A percentile compares a stretch with the other conserved stretches of the same genome.
Conservation (phyloP, 176 grass and related monocot genomes). For the Musa beccarii region DNA sequence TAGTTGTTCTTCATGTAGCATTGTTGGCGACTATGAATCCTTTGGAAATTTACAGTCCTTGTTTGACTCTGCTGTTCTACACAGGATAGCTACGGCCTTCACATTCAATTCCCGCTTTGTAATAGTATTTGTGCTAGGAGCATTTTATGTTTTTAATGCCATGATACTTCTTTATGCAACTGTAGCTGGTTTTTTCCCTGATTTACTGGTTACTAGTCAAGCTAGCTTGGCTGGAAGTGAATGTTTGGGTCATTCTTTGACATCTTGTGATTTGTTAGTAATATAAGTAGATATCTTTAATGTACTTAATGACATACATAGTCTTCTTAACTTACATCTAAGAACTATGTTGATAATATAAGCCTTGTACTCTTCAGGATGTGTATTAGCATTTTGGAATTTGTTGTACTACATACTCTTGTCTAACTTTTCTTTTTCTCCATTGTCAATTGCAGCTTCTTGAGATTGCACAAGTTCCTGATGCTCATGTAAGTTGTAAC, state of each 20-base stretch:
- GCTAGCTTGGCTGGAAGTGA: neutral
- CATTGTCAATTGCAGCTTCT: constrained; percentile 52
- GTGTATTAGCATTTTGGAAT: neutral
- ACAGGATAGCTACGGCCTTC: neutral
- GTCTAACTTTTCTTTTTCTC: neutral
- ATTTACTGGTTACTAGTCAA: neutral
- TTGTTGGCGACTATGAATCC: neutral
- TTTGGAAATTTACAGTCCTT: too few relatives aligned
- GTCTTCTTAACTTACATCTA: too few relatives aligned
- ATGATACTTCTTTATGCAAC: neutral
- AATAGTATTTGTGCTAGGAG: neutral
- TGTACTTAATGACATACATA: neutral
- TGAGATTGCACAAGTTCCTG: constrained; percentile 99
- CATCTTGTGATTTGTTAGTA: neutral
- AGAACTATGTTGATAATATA: constrained; percentile 44
- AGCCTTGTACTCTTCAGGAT: constrained; percentile 2
- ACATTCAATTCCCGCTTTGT: neutral
- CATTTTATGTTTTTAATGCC: neutral
- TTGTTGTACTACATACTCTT: neutral
- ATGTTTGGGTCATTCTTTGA: neutral
- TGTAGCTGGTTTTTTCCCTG: neutral
- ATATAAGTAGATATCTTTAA: neutral
- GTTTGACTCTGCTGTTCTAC: neutral
- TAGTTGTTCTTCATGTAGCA: neutral
- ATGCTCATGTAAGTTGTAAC: constrained; percentile 66